Percentiles rank a stretch among this genome's conserved stretches.
Conservation (phyloP, 1,284 basidiomycete species). For the Ustilago trichophora region DNA sequence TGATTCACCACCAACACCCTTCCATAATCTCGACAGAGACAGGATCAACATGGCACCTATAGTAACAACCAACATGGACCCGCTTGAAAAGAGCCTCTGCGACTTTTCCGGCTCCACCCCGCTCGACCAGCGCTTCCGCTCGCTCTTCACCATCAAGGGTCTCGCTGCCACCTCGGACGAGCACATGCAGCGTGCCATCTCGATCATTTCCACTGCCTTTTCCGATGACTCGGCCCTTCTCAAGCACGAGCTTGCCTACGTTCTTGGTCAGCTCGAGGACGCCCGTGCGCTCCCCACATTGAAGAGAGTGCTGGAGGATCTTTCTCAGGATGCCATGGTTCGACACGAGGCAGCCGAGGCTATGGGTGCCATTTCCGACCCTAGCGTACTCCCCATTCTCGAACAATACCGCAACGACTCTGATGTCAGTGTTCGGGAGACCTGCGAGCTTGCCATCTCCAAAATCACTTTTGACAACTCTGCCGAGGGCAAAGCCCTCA, state of each 20-base stretch:
- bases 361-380: constrained; percentile 88
- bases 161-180: constrained; percentile 69
- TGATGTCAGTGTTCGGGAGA: constrained; percentile 87
- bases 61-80: constrained; percentile 39
- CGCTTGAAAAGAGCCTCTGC: constrained; percentile 53
- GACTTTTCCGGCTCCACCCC: constrained; percentile 73
- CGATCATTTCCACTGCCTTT: constrained; percentile 87
- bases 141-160: constrained; percentile 91
- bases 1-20: too few relatives aligned
- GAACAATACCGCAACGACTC: constrained; percentile 78
- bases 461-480: constrained; percentile 91
- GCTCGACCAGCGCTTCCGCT: constrained; percentile 88
- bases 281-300: constrained; percentile 80
- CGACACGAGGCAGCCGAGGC: constrained; percentile 99
- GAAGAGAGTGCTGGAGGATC: constrained; percentile 77
- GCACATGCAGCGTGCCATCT: constrained; percentile 71
- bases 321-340: constrained; percentile 91
- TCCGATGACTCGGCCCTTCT: constrained; percentile 86
- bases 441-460: constrained; percentile 94
- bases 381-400: constrained; percentile 77
- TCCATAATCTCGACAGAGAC: too few relatives aligned
- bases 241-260: constrained; percentile 97
- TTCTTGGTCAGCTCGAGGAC: constrained; percentile 88
- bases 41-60: constrained; percentile 23
- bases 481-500: constrained; percentile 54